Conservation (phyloP, 202 grass and related monocot genomes). For the Elaeis oleifera region DNA sequence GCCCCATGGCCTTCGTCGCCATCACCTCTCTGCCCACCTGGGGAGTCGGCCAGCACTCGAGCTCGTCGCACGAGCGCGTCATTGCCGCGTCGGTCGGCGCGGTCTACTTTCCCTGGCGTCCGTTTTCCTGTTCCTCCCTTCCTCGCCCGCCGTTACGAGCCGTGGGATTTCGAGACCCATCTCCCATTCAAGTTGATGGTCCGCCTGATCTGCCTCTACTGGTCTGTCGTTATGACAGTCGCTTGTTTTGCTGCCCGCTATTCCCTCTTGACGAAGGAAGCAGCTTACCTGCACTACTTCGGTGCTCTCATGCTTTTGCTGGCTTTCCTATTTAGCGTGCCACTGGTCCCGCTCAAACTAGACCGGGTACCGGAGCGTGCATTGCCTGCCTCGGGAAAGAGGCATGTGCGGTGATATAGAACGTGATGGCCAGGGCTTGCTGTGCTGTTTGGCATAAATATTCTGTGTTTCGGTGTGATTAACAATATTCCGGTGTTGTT, state of each 20-base stretch:
- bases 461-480: too few relatives aligned
- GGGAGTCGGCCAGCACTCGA: background rate
- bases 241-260: background rate
- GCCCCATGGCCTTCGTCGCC: conserved; percentile 12
- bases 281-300: too few relatives aligned
- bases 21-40: conserved; percentile 2
- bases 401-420: too few relatives aligned
- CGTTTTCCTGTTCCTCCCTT: conserved; percentile 18
- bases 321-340: too few relatives aligned
- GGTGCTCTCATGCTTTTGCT: too few relatives aligned
- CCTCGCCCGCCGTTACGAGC: conserved; percentile 9
- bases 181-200: background rate
- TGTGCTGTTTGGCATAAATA: too few relatives aligned
- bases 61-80: background rate
- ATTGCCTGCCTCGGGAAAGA: too few relatives aligned
- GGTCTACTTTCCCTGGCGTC: conserved; percentile 18
- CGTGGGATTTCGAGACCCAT: background rate
- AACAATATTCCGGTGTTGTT: too few relatives aligned
- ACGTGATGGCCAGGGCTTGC: too few relatives aligned
- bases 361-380: too few relatives aligned
- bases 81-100: conserved; percentile 1
- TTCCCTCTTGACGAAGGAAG: too few relatives aligned
- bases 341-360: too few relatives aligned
- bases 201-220: background rate
- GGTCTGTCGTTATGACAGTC: background rate